Base-by-base conservation (phyloP, 1,139 yeast genomes). In the Yamadazyma kanchanaburiensis region DNA sequence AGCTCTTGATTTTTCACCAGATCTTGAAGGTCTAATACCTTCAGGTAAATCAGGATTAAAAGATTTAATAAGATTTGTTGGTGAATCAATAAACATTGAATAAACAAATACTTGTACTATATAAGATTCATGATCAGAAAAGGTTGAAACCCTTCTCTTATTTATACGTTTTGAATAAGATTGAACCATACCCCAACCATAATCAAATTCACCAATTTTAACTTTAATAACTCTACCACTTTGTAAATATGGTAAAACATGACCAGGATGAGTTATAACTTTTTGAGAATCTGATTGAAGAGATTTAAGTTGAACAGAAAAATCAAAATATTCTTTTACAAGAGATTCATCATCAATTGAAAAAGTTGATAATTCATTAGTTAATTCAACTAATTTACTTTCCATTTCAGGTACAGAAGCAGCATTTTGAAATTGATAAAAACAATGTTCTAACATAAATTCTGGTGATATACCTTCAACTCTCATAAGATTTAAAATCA, bases 391-490 rank as follows among this genome's bases (percentile, higher is more conserved):
- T 22, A 84, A 61, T 42, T 82, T 70, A 34, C 67, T 67, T 48
- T 89, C 95, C 67, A 91, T 66, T 15, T 73, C 66, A 2, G 98
- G 98, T 6, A 94, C 94, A 15, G 91, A 77, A 7, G 94, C 77
- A 7, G 94, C 88, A 53, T 85, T 89, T 56, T 94, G 99, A 53
- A 89, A 94, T 59, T 94, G 99, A 62, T 67, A 91, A 51, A 94
- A 94, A 3, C 98, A 91, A 45, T 83, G 76, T 52, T 88, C 95
- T 46, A 94, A 72, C 96, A 94, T 89, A 43, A 83, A 94, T 56
- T 94, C 98, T 0, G 98, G 98, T 0, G 97, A 88, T 33, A 94
- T 87, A 37, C 98, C 97, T 60, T 91, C 98, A 11, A 94, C 98
- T 53, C 98, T 77, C 82, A 91, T 77, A 55, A 94, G 70, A 53